Evolutionary conservation across 2,329 filamentous ascomycete species (phyloP).

Genomic region (Epichloe sylvatica): DNA sequence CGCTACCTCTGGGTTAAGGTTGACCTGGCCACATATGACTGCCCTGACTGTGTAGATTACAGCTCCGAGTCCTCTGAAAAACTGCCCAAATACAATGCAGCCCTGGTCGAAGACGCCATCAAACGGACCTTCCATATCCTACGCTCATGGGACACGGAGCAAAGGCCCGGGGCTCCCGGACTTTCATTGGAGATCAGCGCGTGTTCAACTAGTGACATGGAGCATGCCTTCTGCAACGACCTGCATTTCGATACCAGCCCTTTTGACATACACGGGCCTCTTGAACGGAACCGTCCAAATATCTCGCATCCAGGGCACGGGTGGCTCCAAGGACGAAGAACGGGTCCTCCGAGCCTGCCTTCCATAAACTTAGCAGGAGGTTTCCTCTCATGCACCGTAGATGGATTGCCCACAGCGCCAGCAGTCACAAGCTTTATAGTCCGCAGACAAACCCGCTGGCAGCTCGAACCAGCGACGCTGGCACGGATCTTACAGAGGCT

Average conservation of each 20-base stretch:
- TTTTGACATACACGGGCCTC: not conserved
- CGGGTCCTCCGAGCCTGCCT: not conserved
- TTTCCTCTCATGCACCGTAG: not conserved
- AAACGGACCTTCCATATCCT: not conserved
- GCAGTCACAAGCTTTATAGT: not conserved
- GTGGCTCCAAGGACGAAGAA: not conserved
- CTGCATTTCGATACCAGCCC: not conserved
- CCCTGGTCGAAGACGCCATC: not conserved
- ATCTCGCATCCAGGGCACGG: not conserved
- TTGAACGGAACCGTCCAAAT: not conserved
- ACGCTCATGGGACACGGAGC: not conserved
- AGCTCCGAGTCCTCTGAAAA: not conserved
- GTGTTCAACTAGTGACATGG: not conserved
- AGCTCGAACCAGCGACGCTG: not conserved
- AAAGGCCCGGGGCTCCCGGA: not conserved
- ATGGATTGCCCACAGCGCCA: not conserved
- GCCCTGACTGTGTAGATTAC: not conserved
- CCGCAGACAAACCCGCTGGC: not conserved
- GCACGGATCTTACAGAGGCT: not conserved
- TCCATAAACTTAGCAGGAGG: not conserved
- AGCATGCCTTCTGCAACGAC: not conserved
- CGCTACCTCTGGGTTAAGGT: not conserved
- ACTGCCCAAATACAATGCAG: not conserved
- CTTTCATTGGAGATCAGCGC: constrained; percentile 1
- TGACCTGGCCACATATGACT: not conserved